Percentiles rank a stretch among this genome's conserved stretches.
Evolutionary conservation across 1,284 basidiomycete genomes (phyloP).

Genomic region (Marasmius fiardii): DNA sequence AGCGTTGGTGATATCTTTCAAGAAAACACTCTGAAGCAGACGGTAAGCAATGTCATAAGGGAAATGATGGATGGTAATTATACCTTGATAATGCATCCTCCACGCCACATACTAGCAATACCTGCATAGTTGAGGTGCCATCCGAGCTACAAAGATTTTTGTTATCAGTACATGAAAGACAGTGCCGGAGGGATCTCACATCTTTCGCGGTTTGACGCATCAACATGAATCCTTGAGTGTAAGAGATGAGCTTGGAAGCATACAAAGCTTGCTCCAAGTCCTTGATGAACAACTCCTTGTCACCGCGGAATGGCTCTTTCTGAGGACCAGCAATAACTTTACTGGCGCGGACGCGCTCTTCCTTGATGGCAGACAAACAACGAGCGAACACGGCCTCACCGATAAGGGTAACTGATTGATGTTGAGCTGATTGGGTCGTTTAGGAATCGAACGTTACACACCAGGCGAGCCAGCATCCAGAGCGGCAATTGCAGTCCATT

Average conservation of each 20-base stretch:
- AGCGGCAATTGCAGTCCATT: conserved; percentile 99
- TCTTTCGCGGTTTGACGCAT: conserved; percentile 98
- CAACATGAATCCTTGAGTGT: conserved; percentile 99
- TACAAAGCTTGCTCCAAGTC: conserved; percentile 99
- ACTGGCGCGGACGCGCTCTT: conserved; percentile 93
- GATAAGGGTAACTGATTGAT: conserved; percentile 86
- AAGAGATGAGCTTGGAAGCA: conserved; percentile 98
- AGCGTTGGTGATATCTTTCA: conserved; percentile 89
- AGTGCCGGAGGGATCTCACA: conserved; percentile 39
- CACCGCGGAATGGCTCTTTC: conserved; percentile 92
- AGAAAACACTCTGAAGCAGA: conserved; percentile 75
- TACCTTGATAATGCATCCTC: conserved; percentile 98
- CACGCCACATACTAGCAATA: conserved; percentile 99
- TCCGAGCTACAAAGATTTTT: conserved; percentile 40
- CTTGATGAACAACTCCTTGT: conserved; percentile 99
- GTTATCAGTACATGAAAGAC: neutral
- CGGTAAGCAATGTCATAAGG: conserved; percentile 1
- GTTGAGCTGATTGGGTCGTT: conserved; percentile 16
- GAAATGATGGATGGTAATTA: conserved; percentile 4
- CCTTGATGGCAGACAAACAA: conserved; percentile 96
- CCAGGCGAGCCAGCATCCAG: conserved; percentile 92
- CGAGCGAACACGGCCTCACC: conserved; percentile 99
- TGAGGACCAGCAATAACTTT: conserved; percentile 88
- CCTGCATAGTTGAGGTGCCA: conserved; percentile 95
- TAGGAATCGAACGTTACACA: conserved; percentile 28